Percentiles rank a stretch among this genome's conserved stretches.
Evolutionary conservation across 768 basidiomycete species (phyloP).

Genomic region (Boletus reticulatus): DNA sequence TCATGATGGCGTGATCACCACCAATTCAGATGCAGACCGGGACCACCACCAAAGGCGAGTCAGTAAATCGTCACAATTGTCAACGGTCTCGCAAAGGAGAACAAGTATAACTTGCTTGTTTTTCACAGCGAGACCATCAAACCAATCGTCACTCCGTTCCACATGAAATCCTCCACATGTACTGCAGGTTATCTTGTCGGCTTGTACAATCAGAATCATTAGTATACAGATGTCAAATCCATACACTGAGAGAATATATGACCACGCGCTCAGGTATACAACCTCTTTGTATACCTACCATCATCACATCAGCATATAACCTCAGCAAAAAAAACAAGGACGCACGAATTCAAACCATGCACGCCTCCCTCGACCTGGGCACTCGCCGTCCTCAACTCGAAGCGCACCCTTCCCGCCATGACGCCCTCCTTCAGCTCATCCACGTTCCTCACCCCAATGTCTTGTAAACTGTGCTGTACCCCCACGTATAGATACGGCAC

Average conservation of each 20-base stretch:
- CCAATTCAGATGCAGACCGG: no score
- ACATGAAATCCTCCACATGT: no score
- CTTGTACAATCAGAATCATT: not conserved
- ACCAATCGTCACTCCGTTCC: no score
- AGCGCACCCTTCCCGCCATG: constrained; percentile 65
- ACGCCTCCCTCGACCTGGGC: constrained; percentile 97
- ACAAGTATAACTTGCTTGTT: no score
- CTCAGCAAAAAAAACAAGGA: constrained; percentile 18
- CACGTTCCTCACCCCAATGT: constrained; percentile 78
- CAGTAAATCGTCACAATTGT: no score
- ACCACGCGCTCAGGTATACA: constrained; percentile 39
- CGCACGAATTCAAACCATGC: constrained; percentile 92
- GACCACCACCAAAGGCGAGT: no score
- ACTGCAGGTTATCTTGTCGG: no score
- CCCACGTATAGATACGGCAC: constrained; percentile 81
- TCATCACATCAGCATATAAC: constrained; percentile 1
- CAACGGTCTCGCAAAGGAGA: no score
- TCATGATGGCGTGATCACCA: no score
- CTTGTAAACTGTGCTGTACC: constrained; percentile 93
- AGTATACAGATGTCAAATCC: not conserved
- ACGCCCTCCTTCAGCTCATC: constrained; percentile 66
- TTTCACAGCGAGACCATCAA: no score
- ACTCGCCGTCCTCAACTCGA: constrained; percentile 91
- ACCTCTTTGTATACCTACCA: constrained; percentile 54
- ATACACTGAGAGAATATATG: not conserved